These are phyloP conservation scores for Eucalyptus polyanthemos DNA, from an alignment of 345 rosid genomes.

Conservation along the genomic window DNA sequence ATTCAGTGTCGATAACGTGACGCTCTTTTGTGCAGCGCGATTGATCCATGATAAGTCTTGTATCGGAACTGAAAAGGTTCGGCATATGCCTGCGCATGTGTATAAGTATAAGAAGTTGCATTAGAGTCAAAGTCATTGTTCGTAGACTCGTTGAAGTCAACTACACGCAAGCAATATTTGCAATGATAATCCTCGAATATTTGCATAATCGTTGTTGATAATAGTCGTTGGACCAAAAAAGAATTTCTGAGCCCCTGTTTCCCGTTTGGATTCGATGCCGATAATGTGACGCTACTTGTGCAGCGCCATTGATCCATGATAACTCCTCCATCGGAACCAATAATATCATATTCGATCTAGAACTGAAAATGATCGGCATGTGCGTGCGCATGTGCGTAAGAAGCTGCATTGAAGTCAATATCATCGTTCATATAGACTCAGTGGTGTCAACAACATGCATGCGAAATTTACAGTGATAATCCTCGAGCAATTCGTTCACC, in stretches of 20 bases:
- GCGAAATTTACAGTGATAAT: background rate
- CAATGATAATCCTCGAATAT: too few species aligned
- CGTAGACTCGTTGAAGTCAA: too few species aligned
- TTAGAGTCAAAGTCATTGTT: too few species aligned
- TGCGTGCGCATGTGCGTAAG: background rate
- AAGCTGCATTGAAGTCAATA: background rate
- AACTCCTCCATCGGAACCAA: background rate
- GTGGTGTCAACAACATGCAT: background rate
- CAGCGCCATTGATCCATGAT: background rate
- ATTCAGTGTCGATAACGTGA: background rate
- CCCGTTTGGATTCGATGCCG: background rate
- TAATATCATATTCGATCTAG: too few species aligned
- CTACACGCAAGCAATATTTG: too few species aligned
- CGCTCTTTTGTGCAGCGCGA: background rate
- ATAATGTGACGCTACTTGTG: background rate
- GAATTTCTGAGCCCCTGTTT: too few species aligned
- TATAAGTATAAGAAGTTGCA: too few species aligned
- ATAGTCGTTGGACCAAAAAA: too few species aligned
- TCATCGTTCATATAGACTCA: background rate
- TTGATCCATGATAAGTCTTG: too few species aligned
- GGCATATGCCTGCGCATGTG: too few species aligned
- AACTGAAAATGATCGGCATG: background rate
- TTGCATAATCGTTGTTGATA: too few species aligned
- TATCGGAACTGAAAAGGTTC: accelerated
- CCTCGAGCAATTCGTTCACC: background rate